Evolutionary conservation across 768 basidiomycete genomes (phyloP), one percentile per base, ranked within the genome.

Genomic region (Mycena albidolilacea): DNA sequence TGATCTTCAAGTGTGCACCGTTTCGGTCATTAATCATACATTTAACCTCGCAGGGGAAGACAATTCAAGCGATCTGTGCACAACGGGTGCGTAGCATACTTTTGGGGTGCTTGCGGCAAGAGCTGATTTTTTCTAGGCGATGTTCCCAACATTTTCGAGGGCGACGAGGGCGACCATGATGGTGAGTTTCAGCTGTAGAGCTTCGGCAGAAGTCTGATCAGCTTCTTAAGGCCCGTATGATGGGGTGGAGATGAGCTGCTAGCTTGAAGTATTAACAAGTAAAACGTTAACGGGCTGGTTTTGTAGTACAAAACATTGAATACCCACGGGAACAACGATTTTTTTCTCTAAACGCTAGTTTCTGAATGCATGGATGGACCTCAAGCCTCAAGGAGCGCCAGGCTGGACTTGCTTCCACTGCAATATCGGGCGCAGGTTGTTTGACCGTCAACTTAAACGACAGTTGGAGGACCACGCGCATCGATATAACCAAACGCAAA

Each of bases 61-160:
- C 71, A 93, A 93, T 77, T 75, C 85, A 5, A 88, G 85, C 71
- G 72, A 58, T 4, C 78, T 85, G 69, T 93, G 92, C 80, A 84
- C 78, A 8, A 84, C 85, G 21, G 91, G 52, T 54, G 23, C 9
- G 52, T 54, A 54, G 21, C 10, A 23, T 11, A 8, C 8, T 8
- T 6, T 43, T 43, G 41, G 41, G 8, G 52, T 54, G 50, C 21
- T 54, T 11, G 23, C 52, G 5, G 23, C 6, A 8, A 12, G 23
- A 7, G n/a, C 52, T 54, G 23, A 54, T 54, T 54, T 54, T 54
- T 30, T 54, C 52, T 23, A 54, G 52, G 90, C 1, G 87, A 87
- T 64, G 90, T 91, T 3, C 76, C 84, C 0, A 85, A 84, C 38
- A 82, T 93, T 67, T 86, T 89, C 35, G 81, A 80, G 9, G 84